A percentile compares a stretch with the other conserved stretches of the same genome.
Evolutionary conservation across 1,284 basidiomycete species (phyloP).

Genomic region (Ustilago shanxiensis): DNA sequence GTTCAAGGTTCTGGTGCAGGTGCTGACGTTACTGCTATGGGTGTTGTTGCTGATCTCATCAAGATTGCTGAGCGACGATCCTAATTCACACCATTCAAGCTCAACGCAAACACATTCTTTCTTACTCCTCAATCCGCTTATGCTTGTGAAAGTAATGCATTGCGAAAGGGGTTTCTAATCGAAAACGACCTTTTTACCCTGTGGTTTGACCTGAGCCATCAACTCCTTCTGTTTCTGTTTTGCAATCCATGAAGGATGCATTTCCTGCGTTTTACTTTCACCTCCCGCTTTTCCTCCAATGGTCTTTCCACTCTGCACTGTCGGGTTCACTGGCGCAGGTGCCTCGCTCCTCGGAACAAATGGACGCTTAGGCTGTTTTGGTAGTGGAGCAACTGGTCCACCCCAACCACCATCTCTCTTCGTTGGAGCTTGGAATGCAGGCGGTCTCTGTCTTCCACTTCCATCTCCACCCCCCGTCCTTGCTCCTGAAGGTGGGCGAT

Average conservation of each 20-base stretch:
- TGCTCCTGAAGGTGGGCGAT: not conserved
- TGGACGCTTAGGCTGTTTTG: conserved; percentile 30
- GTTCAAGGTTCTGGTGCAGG: conserved; percentile 96
- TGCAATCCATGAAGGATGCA: conserved; percentile 64
- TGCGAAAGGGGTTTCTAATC: conserved; percentile 35
- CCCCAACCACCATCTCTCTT: conserved; percentile 46
- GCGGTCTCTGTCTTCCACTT: conserved; percentile 25
- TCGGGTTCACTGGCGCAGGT: not conserved
- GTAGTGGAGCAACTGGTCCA: conserved; percentile 26
- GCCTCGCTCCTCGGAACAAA: not conserved
- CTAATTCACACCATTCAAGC: not conserved
- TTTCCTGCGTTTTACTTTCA: conserved; percentile 35
- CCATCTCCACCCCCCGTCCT: not conserved
- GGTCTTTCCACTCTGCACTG: not conserved
- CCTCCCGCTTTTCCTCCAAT: not conserved
- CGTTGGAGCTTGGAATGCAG: conserved; percentile 39
- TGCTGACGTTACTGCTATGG: conserved; percentile 97
- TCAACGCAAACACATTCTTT: not conserved
- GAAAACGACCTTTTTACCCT: conserved; percentile 61
- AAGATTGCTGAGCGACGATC: conserved; percentile 70
- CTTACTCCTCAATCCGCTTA: no score
- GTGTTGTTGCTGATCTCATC: conserved; percentile 82
- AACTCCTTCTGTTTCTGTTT: conserved; percentile 65
- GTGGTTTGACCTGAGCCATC: conserved; percentile 51
- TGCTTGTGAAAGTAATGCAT: not conserved